Conservation (phyloP, 164 flowering plant genomes). For the Berberis vulgaris region DNA sequence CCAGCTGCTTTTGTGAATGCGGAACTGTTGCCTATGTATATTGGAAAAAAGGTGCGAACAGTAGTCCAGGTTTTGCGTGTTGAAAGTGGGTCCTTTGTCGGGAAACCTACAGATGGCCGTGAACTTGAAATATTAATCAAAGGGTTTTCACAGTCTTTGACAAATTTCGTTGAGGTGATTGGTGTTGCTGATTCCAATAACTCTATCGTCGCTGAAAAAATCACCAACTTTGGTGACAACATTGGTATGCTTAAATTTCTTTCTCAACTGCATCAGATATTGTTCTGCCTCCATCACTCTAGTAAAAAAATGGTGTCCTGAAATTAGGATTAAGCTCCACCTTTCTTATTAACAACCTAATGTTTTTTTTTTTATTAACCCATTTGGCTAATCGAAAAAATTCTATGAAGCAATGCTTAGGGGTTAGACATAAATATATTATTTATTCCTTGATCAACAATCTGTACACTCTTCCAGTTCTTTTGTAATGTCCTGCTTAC, state of each 20-base stretch:
- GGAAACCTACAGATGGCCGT: conserved; percentile 68
- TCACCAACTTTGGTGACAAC: conserved; percentile 76
- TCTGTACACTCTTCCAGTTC: too few species aligned
- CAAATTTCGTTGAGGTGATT: conserved; percentile 78
- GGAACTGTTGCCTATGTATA: conserved; percentile 50
- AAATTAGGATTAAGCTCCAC: too few species aligned
- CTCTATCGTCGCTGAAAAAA: conserved; percentile 69
- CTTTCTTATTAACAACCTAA: too few species aligned
- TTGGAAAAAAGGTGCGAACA: conserved; percentile 63
- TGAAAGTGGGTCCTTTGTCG: conserved; percentile 49
- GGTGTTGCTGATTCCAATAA: conserved; percentile 80
- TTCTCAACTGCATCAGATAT: too few species aligned
- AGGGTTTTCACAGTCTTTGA: conserved; percentile 32
- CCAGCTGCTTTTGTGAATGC: conserved; percentile 58
- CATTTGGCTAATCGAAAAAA: too few species aligned
- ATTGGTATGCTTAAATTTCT: conserved; percentile 34
- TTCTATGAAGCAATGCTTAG: too few species aligned
- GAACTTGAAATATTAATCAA: conserved; percentile 54
- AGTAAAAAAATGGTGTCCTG: too few species aligned
- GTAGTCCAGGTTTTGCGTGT: conserved; percentile 59
- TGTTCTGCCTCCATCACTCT: too few species aligned
- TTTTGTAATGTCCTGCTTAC: too few species aligned
- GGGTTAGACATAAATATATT: too few species aligned
- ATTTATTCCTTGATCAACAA: too few species aligned
- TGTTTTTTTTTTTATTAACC: too few species aligned